These are phyloP conservation scores for Panicum hallii DNA, from an alignment of 202 grass and related monocot species.

Conservation along the genomic window DNA sequence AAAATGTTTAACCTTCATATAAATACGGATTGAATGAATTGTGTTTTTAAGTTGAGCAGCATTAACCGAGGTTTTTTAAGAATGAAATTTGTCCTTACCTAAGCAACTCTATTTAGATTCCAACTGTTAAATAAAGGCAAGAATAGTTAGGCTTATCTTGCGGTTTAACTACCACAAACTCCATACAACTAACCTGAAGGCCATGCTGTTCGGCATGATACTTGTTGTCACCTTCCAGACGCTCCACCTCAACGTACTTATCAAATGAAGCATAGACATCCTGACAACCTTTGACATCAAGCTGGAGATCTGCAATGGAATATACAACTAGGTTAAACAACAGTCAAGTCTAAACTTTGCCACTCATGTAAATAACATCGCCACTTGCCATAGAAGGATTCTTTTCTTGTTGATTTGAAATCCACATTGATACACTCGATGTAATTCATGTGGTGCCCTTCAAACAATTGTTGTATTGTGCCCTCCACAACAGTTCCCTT, in stretches of 20 bases:
- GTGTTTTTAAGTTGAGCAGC: neutral
- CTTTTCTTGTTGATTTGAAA: conserved; percentile 98
- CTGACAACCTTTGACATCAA: conserved; percentile 97
- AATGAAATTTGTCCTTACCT: neutral
- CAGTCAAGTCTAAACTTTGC: neutral
- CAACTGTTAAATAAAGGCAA: neutral
- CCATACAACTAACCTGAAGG: conserved; percentile 70
- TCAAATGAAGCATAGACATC: conserved; percentile 99
- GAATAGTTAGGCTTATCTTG: neutral
- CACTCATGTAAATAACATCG: conserved; percentile 10
- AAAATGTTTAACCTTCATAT: neutral
- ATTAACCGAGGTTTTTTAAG: neutral
- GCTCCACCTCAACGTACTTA: conserved; percentile 98
- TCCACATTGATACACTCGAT: conserved; percentile 98
- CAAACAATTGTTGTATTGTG: conserved; percentile 97
- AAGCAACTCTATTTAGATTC: neutral
- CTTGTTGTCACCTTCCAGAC: conserved; percentile 95
- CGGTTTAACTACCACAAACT: neutral
- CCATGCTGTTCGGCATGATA: conserved; percentile 95
- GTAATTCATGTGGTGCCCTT: conserved; percentile 99
- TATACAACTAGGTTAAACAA: conserved; percentile 49
- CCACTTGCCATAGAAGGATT: conserved; percentile 96
- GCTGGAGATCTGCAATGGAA: conserved; percentile 82
- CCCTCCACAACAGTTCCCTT: conserved; percentile 99
- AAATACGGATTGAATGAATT: neutral